phyloP scores from a whole-genome alignment of 371 early-diverging fungal genomes.

The Haplosporangium sp. region DNA sequence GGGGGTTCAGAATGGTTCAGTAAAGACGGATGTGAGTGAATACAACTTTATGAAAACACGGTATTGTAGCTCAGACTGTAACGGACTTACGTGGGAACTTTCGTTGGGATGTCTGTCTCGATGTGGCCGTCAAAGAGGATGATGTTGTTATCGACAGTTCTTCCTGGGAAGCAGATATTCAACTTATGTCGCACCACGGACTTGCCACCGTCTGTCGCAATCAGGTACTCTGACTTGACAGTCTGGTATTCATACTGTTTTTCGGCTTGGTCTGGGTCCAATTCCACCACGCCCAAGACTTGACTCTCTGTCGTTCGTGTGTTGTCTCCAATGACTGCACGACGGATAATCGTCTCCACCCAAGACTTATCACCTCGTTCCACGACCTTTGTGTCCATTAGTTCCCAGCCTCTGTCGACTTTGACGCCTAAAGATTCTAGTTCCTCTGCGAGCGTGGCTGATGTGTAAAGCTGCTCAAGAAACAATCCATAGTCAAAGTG shows the following conservation, averaged over 20 bases:
- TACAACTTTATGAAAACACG: too few relatives aligned
- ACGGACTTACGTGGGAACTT: constrained; percentile 37
- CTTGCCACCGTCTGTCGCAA: constrained; percentile 56
- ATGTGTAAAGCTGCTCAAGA: constrained; percentile 26
- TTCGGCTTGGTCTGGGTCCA: constrained; percentile 17
- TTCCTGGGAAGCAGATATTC: constrained; percentile 50
- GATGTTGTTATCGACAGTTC: constrained; percentile 34
- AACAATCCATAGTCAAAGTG: constrained; percentile 38
- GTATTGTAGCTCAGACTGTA: too few relatives aligned
- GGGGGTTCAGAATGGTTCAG: too few relatives aligned
- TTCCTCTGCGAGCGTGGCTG: constrained; percentile 20
- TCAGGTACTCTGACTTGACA: constrained; percentile 45
- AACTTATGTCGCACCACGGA: constrained; percentile 51
- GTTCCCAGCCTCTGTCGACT: constrained; percentile 49
- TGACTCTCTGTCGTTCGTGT: constrained; percentile 29
- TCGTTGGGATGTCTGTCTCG: constrained; percentile 29
- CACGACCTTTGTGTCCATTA: constrained; percentile 42
- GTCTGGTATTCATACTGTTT: constrained; percentile 21
- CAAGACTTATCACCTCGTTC: constrained; percentile 11
- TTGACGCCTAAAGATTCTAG: constrained; percentile 24
- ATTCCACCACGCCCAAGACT: constrained; percentile 23
- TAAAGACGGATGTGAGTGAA: too few relatives aligned
- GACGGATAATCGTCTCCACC: constrained; percentile 34
- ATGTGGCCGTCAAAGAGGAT: constrained; percentile 41
- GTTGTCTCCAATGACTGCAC: constrained; percentile 20